A percentile compares a stretch with the other conserved stretches of the same genome.
Conservation (phyloP, 140 eudicot species). For the Senecio squalidus region DNA sequence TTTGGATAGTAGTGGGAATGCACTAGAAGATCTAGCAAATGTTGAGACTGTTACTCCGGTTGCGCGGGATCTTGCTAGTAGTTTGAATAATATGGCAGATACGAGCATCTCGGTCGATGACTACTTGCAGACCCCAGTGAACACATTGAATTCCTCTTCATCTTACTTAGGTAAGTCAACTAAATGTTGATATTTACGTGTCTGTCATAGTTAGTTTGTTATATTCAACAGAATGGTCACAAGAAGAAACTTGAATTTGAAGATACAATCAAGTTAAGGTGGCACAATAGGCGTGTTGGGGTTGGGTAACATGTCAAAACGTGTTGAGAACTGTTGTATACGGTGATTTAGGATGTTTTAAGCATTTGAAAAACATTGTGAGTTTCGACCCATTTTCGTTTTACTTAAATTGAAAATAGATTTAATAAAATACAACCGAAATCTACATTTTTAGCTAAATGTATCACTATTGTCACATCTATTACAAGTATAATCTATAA, state of each 20-base stretch:
- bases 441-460: too few species aligned
- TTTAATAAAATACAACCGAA: too few species aligned
- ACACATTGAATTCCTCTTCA: not conserved
- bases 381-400: too few species aligned
- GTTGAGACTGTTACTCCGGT: conserved; percentile 10
- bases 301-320: too few species aligned
- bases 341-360: too few species aligned
- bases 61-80: conserved; percentile 4
- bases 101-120: conserved; percentile 9
- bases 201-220: not conserved
- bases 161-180: conserved; percentile 23
- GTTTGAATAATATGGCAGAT: conserved; percentile 2
- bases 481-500: not conserved
- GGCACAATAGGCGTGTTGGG: too few species aligned
- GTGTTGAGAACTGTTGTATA: too few species aligned
- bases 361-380: too few species aligned
- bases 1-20: not conserved
- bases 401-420: too few species aligned
- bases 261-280: too few species aligned
- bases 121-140: not conserved
- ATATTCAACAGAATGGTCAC: not conserved
- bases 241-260: not conserved
- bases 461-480: too few species aligned
- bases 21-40: conserved; percentile 20
- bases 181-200: not conserved